Evolutionary conservation across 108 stramenopile genomes (phyloP), one percentile per base, ranked within the genome.

Genomic region (Cyclotella sp.): DNA sequence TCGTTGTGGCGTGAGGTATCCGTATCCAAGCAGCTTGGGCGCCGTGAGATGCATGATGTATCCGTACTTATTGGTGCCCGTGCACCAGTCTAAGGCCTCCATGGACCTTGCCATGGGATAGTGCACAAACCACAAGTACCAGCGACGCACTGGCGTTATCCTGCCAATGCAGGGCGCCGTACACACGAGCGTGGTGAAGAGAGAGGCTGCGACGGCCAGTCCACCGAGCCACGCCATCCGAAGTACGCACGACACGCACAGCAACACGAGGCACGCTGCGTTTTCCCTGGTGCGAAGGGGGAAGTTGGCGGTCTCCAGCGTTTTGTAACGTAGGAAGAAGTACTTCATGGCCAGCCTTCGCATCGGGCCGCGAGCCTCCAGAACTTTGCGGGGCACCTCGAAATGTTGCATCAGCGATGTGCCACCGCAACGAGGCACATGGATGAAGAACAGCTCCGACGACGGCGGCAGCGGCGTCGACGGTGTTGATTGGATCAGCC

Each of bases 11-110:
- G 70, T 74, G 18, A 89, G 72, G 54, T 86, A 87, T 26, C 78
- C 89, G 57, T 89, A 74, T n/a, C 77, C 79, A 7, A 89, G 53
- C 27, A 87, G 47, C 55, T 89, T 89, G 5, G 53, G 55, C 18
- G 85, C 83, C 28, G 89, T 89, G 62, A 87, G 72, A 51, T 89
- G 89, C 70, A 86, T 85, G 27, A 89, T 82, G 85, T 89, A 89
- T 14, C 89, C 89, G 40, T 68, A 60, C 27, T 77, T 76, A 55
- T 87, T 87, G 49, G 82, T 81, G 3, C 89, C 89, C 8, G 86
- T 89, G 21, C 82, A 83, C 82, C 84, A 87, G 14, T 77, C 78
- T 0, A 84, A 63, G 19, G 68, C 54, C 62, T 85, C 86, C 53
- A 80, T 77, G 22, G 83, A 34, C 44, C 82, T 76, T 57, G 81